Percentiles rank a stretch among this genome's conserved stretches.
Conservation (phyloP, 1,284 basidiomycete genomes). For the Ustilago loliicola region DNA sequence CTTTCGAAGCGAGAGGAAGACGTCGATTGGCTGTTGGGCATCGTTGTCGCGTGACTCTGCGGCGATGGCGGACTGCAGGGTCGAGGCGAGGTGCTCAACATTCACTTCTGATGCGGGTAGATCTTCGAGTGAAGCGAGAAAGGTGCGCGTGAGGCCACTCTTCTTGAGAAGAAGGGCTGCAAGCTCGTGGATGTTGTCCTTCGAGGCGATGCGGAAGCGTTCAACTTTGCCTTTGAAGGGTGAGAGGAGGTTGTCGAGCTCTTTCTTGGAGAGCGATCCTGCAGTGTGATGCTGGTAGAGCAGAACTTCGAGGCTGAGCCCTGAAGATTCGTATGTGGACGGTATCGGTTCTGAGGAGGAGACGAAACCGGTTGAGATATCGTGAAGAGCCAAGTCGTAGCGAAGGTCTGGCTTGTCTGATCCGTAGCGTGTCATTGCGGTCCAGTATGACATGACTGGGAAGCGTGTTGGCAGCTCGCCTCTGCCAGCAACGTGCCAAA, state of each 20-base stretch:
- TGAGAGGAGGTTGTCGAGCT: conserved; percentile 44
- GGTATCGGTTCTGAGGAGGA: conserved; percentile 8
- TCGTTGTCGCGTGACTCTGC: conserved; percentile 72
- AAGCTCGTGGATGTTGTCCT: conserved; percentile 49
- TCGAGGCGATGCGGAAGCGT: conserved; percentile 49
- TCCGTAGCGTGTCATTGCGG: conserved; percentile 76
- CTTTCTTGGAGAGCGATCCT: conserved; percentile 50
- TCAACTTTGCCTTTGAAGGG: conserved; percentile 50
- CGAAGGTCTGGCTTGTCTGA: conserved; percentile 95
- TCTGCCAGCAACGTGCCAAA: conserved; percentile 80
- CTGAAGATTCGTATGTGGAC: neutral
- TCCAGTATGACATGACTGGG: conserved; percentile 59
- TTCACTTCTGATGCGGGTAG: conserved; percentile 45
- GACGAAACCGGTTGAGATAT: conserved; percentile 41
- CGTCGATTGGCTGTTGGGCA: conserved; percentile 67
- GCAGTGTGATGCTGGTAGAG: conserved; percentile 32
- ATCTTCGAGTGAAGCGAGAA: conserved; percentile 23
- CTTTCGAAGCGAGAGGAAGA: conserved; percentile 46
- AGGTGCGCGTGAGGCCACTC: conserved; percentile 40
- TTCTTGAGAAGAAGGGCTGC: conserved; percentile 59
- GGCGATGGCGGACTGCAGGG: conserved; percentile 71
- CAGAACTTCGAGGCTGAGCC: conserved; percentile 47
- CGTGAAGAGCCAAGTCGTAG: conserved; percentile 76
- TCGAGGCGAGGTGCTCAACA: conserved; percentile 29
- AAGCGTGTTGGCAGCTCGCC: conserved; percentile 72